A percentile compares a stretch with the other conserved stretches of the same genome.
phyloP scores from a whole-genome alignment of 805 yeast species.

The Wickerhamomyces mucosus region DNA sequence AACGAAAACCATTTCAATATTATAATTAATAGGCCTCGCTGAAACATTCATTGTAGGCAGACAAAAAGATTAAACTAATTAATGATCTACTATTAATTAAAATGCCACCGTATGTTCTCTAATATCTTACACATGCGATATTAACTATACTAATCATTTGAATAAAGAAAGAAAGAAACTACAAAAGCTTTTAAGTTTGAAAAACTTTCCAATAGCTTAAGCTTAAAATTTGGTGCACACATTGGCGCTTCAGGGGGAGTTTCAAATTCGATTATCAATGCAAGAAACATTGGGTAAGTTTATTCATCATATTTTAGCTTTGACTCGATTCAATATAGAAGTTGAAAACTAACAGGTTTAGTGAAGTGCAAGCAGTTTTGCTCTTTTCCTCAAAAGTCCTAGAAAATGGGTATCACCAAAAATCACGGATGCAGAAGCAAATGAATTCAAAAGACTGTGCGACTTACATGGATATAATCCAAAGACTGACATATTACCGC shows the following conservation, averaged over 20 bases:
- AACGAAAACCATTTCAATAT: too few species aligned
- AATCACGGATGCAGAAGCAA: conserved; percentile 55
- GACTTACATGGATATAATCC: conserved; percentile 59
- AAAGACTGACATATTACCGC: conserved; percentile 76
- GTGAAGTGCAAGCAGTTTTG: conserved; percentile 66
- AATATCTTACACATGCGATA: too few species aligned
- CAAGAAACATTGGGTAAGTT: conserved; percentile 37
- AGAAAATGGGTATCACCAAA: conserved; percentile 86
- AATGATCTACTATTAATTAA: too few species aligned
- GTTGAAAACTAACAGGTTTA: background rate
- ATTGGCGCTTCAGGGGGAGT: conserved; percentile 70
- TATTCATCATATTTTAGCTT: background rate
- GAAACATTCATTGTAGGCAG: too few species aligned
- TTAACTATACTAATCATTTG: too few species aligned
- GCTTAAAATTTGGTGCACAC: conserved; percentile 76
- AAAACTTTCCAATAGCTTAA: conserved; percentile 28
- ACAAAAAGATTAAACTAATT: too few species aligned
- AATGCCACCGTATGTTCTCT: too few species aligned
- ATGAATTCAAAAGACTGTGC: conserved; percentile 57
- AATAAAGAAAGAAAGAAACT: too few species aligned
- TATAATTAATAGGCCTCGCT: too few species aligned
- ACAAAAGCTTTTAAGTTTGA: background rate
- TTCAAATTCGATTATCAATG: conserved; percentile 56
- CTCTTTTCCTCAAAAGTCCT: conserved; percentile 83
- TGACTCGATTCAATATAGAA: background rate